phyloP scores from a whole-genome alignment of 2,329 filamentous ascomycete genomes.

The Rhinocladiella mackenziei region DNA sequence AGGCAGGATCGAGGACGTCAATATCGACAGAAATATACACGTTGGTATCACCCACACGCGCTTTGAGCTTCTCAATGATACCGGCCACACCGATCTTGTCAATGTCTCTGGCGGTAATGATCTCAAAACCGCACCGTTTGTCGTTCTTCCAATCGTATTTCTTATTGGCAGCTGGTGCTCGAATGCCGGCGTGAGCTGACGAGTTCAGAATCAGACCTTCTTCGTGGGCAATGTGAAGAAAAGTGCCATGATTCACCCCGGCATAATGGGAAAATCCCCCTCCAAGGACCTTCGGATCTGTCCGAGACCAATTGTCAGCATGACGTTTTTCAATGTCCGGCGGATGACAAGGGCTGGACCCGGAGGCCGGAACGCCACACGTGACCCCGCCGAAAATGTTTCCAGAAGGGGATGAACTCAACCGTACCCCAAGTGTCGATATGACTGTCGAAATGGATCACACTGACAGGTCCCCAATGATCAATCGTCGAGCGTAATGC shows the following conservation, averaged over 20 bases:
- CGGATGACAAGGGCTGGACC: no score
- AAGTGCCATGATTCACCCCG: slow-evolving; percentile 56
- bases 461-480: slow-evolving; percentile 51
- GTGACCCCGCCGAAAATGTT: no score
- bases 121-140: slow-evolving; percentile 52
- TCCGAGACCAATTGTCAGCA: not conserved
- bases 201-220: slow-evolving; percentile 54
- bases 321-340: no score
- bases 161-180: slow-evolving; percentile 48
- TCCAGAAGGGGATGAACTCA: no score
- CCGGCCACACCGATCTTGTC: slow-evolving; percentile 48
- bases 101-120: slow-evolving; percentile 51
- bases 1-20: slow-evolving; percentile 55
- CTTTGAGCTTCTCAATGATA: slow-evolving; percentile 47
- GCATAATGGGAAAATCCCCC: slow-evolving; percentile 52
- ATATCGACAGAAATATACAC: slow-evolving; percentile 57
- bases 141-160: slow-evolving; percentile 53
- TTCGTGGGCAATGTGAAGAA: slow-evolving; percentile 55
- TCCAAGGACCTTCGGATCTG: slow-evolving; percentile 49
- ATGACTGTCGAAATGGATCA: slow-evolving; percentile 57
- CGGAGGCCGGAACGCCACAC: no score
- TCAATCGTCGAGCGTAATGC: slow-evolving; percentile 49
- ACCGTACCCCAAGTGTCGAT: slow-evolving; percentile 48
- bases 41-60: slow-evolving; percentile 44
- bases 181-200: slow-evolving; percentile 55